These are phyloP conservation scores for Funneliformis mosseae DNA, from an alignment of 192 early-diverging fungal genomes.

Conservation along the genomic window DNA sequence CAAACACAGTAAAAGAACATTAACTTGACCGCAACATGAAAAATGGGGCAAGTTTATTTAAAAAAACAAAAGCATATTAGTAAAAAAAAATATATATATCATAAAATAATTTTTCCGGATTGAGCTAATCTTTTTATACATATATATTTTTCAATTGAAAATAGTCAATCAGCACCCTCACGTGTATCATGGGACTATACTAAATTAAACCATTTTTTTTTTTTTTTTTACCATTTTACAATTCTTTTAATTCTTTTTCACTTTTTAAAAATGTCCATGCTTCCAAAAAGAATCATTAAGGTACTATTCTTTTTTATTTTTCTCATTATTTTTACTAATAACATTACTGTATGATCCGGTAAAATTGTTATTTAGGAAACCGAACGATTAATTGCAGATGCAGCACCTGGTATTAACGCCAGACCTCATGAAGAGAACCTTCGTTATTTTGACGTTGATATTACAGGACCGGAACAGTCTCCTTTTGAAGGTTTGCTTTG, in stretches of 20 bases:
- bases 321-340: background rate
- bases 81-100: too few relatives aligned
- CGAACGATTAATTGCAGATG: constrained; percentile 90
- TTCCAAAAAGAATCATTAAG: constrained; percentile 19
- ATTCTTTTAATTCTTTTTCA: background rate
- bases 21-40: too few relatives aligned
- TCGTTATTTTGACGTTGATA: constrained; percentile 95
- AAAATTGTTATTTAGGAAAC: constrained; percentile 77
- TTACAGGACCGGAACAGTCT: constrained; percentile 86
- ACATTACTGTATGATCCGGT: background rate
- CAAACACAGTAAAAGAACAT: too few relatives aligned
- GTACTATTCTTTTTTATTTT: background rate
- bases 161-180: too few relatives aligned
- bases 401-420: constrained; percentile 92
- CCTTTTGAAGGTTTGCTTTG: constrained; percentile 86
- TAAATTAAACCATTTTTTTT: too few relatives aligned
- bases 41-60: too few relatives aligned
- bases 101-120: too few relatives aligned
- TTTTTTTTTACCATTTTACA: too few relatives aligned
- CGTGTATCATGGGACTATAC: too few relatives aligned
- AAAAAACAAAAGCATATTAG: too few relatives aligned
- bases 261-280: constrained; percentile 9
- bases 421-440: constrained; percentile 91
- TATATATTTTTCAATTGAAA: too few relatives aligned
- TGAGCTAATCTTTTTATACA: too few relatives aligned